phyloP scores from a whole-genome alignment of 345 rosid genomes.

The Gossypium australe region DNA sequence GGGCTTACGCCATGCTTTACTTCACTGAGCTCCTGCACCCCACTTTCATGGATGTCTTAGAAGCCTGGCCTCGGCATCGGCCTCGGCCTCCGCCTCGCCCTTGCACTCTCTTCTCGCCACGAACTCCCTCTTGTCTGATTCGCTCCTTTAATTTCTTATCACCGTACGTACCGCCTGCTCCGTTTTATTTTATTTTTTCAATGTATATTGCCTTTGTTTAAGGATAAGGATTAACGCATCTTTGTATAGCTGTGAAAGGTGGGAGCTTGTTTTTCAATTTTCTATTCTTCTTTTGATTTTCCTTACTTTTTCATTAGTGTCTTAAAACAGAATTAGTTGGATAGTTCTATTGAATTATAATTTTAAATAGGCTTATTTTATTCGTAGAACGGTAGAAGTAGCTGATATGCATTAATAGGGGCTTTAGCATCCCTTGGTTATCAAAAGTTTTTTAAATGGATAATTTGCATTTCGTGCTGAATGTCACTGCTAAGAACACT shows the following conservation, averaged over 20 bases:
- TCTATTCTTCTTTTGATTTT: background rate
- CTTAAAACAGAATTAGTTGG: background rate
- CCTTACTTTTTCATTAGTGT: background rate
- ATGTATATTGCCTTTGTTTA: background rate
- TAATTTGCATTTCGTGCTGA: background rate
- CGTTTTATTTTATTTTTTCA: background rate
- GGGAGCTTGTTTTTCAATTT: background rate
- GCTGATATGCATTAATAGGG: background rate
- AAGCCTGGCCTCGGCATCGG: slow-evolving; percentile 35
- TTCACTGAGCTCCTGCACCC: slow-evolving; percentile 21
- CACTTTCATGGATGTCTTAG: slow-evolving; percentile 48
- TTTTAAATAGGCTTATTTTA: background rate
- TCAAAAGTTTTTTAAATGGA: background rate
- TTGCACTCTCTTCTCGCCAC: slow-evolving; percentile 25
- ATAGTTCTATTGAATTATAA: background rate
- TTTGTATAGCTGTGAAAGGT: background rate
- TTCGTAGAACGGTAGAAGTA: background rate
- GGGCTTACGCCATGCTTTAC: background rate
- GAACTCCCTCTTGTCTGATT: slow-evolving; percentile 33
- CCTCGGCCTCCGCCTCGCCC: slow-evolving; percentile 36
- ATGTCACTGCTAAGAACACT: background rate
- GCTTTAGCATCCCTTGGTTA: background rate
- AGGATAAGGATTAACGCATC: background rate
- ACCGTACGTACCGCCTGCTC: slow-evolving; percentile 37
- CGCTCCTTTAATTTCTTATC: slow-evolving; percentile 35